Conservation (phyloP, 495 filamentous ascomycete genomes). For the Xylaria longipes region DNA sequence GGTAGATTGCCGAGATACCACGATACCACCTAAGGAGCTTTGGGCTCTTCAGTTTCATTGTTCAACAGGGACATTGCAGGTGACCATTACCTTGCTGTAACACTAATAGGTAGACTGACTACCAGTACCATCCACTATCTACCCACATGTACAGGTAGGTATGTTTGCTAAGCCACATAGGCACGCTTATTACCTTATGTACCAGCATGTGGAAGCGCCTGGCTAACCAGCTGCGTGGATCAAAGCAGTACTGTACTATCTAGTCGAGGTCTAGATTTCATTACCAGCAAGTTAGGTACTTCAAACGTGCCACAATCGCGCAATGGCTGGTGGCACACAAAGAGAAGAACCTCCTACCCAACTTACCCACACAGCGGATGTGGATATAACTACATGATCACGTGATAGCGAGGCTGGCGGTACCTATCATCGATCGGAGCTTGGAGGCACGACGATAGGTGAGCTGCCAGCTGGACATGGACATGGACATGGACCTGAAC, state of each 20-base stretch:
- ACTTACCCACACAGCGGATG: background rate
- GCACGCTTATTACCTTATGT: too few relatives aligned
- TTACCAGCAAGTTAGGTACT: background rate
- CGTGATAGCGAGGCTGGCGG: slow-evolving; percentile 20
- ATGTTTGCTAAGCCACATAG: background rate
- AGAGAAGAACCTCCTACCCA: too few relatives aligned
- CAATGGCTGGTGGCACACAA: background rate
- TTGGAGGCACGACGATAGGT: slow-evolving; percentile 13
- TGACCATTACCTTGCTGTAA: background rate
- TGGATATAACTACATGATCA: background rate
- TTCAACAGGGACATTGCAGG: too few relatives aligned
- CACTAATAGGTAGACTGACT: too few relatives aligned
- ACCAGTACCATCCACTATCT: background rate
- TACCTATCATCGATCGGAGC: background rate
- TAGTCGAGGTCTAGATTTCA: background rate
- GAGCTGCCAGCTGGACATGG: slow-evolving; percentile 10
- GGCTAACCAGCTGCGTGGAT: too few relatives aligned
- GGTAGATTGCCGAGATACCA: slow-evolving; percentile 2
- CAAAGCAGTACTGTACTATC: too few relatives aligned
- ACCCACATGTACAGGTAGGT: background rate
- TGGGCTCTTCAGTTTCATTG: background rate
- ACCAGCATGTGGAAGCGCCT: too few relatives aligned
- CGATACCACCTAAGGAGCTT: background rate
- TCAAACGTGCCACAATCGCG: slow-evolving; percentile 1
- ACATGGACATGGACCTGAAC: background rate